Conservation (phyloP, 1,284 basidiomycete species). For the Apiotrichum laibachii region DNA sequence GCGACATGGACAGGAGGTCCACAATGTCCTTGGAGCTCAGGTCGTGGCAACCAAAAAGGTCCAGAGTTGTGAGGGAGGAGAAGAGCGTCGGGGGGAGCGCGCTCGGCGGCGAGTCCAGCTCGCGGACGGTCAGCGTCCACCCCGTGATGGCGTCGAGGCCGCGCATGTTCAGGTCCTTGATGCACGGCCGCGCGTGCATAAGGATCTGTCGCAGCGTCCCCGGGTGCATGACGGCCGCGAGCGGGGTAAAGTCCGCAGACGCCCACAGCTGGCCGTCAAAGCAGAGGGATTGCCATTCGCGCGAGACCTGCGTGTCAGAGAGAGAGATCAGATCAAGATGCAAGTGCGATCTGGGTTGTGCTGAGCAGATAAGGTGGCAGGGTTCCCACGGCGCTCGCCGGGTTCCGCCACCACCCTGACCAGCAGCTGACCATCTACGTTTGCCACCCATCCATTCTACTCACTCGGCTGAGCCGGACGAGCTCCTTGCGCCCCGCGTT, state of each 20-base stretch:
- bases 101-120: neutral
- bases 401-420: no score
- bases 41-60: slow-evolving; percentile 69
- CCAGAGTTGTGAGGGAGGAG: slow-evolving; percentile 54
- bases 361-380: no score
- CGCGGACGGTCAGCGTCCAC: slow-evolving; percentile 15
- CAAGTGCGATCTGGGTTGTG: no score
- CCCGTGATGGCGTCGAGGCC: slow-evolving; percentile 63
- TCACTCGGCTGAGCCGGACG: slow-evolving; percentile 72
- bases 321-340: neutral
- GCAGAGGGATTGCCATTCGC: slow-evolving; percentile 70
- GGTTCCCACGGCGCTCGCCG: no score
- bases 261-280: slow-evolving; percentile 87
- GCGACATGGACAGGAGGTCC: slow-evolving; percentile 67
- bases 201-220: slow-evolving; percentile 36
- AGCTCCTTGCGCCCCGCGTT: slow-evolving; percentile 71
- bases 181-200: slow-evolving; percentile 60
- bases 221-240: slow-evolving; percentile 54
- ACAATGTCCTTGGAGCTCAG: slow-evolving; percentile 67
- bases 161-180: slow-evolving; percentile 62
- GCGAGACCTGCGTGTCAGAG: slow-evolving; percentile 67
- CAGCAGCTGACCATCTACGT: neutral
- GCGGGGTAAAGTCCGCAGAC: slow-evolving; percentile 61
- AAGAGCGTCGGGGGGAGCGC: slow-evolving; percentile 8
- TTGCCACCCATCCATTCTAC: slow-evolving; percentile 35